Conservation (phyloP, 2,329 filamentous ascomycete genomes). For the Fusarium haematococcum region DNA sequence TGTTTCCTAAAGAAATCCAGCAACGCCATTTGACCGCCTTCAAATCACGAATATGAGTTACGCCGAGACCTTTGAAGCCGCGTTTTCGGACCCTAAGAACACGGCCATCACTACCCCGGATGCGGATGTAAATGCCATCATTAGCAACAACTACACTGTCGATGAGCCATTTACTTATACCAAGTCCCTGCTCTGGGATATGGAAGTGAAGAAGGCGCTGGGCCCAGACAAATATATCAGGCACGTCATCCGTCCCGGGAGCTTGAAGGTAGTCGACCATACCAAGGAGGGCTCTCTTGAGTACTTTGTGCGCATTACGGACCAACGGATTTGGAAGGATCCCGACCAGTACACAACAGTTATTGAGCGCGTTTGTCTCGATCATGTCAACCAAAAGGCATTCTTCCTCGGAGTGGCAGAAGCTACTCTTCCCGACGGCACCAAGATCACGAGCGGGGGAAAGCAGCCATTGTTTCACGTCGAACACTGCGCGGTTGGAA, state of each 20-base stretch:
- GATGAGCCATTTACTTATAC: not conserved
- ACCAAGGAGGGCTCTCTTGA: not conserved
- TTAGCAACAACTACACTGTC: not conserved
- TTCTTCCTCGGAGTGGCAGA: not conserved
- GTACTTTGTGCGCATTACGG: not conserved
- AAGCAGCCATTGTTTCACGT: slow-evolving; percentile 4
- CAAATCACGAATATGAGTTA: not conserved
- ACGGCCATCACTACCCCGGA: not conserved
- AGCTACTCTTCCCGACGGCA: not conserved
- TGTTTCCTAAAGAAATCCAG: not conserved
- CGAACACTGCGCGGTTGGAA: not conserved
- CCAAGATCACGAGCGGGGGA: not conserved
- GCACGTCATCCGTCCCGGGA: slow-evolving; percentile 1
- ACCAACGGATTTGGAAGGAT: not conserved
- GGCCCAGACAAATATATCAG: slow-evolving; percentile 1
- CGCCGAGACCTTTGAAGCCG: not conserved
- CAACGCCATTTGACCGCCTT: not conserved
- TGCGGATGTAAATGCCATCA: not conserved
- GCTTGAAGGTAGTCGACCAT: not conserved
- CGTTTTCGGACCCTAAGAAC: not conserved
- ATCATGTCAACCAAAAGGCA: not conserved
- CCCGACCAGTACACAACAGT: not conserved
- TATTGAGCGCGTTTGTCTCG: not conserved
- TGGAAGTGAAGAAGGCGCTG: slow-evolving; percentile 1
- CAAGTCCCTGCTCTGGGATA: not conserved